Evolutionary conservation across 345 rosid species (phyloP).

Genomic region (Gossypium bickii): DNA sequence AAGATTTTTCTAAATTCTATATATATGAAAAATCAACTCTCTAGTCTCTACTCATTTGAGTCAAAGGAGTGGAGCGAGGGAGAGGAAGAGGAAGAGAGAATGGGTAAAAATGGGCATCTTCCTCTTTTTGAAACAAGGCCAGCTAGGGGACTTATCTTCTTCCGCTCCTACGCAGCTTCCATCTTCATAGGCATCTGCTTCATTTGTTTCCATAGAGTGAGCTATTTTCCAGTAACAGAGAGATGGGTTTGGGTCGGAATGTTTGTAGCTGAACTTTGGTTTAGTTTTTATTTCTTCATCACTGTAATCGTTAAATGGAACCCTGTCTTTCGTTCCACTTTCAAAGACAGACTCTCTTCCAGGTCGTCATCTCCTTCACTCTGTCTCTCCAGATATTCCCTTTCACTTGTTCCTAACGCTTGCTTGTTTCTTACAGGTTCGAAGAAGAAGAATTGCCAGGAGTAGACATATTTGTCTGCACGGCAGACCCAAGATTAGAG

Average conservation of each 20-base stretch:
- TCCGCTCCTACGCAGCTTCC: conserved; percentile 17
- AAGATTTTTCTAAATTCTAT: too few species aligned
- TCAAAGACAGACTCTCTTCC: conserved; percentile 41
- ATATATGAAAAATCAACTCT: too few species aligned
- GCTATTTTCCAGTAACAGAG: conserved; percentile 12
- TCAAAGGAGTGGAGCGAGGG: not conserved
- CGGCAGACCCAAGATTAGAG: conserved; percentile 44
- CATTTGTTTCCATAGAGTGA: conserved; percentile 29
- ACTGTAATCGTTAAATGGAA: conserved; percentile 40
- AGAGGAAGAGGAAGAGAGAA: not conserved
- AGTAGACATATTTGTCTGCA: conserved; percentile 48
- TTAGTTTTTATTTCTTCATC: conserved; percentile 37
- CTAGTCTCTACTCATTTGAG: conserved; percentile 4
- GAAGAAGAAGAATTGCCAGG: conserved; percentile 25
- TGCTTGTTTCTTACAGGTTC: conserved; percentile 8
- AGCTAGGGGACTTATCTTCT: conserved; percentile 15
- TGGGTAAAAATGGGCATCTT: not conserved
- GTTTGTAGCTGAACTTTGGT: conserved; percentile 44
- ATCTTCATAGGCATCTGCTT: conserved; percentile 23
- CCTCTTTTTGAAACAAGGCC: conserved; percentile 38
- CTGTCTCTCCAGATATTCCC: not conserved
- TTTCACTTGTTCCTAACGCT: not conserved
- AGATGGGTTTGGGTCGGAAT: conserved; percentile 40
- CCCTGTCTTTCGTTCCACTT: conserved; percentile 25
- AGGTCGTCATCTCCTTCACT: conserved; percentile 22